Percentiles rank a stretch among this genome's conserved stretches.
phyloP scores from a whole-genome alignment of 1,284 basidiomycete species.

The Trametes hirsuta region DNA sequence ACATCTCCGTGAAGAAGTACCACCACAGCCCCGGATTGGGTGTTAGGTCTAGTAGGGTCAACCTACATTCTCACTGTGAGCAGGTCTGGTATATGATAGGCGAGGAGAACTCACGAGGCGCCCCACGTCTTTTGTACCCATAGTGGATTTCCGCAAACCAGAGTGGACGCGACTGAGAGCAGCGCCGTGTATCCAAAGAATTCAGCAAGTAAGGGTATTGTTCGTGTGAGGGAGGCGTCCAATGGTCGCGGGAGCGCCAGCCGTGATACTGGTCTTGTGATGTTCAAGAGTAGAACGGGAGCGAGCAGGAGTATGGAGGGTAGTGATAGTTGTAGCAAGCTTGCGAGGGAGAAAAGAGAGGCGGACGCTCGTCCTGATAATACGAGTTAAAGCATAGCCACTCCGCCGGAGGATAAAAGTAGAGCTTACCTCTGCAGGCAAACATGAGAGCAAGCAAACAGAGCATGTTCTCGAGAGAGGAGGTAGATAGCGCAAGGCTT shows the following conservation, averaged over 20 bases:
- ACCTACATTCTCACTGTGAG: constrained; percentile 20
- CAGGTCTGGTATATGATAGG: not conserved
- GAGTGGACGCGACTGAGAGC: constrained; percentile 52
- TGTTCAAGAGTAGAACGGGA: constrained; percentile 69
- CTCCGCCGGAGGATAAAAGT: not conserved
- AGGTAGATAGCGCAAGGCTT: constrained; percentile 80
- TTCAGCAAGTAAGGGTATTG: constrained; percentile 47
- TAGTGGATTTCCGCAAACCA: constrained; percentile 58
- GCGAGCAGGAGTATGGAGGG: constrained; percentile 72
- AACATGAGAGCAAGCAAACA: constrained; percentile 72
- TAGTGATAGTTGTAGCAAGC: constrained; percentile 72
- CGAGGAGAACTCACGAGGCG: constrained; percentile 62
- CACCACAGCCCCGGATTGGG: constrained; percentile 97
- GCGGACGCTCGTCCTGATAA: constrained; percentile 54
- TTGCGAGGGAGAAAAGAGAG: constrained; percentile 66
- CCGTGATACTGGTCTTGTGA: constrained; percentile 60
- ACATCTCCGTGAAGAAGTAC: constrained; percentile 99
- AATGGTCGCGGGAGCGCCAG: constrained; percentile 63
- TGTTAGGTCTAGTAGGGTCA: constrained; percentile 78
- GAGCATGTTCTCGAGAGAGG: constrained; percentile 77
- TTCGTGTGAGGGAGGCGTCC: constrained; percentile 38
- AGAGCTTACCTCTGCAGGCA: constrained; percentile 63
- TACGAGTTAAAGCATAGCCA: not conserved
- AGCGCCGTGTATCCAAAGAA: constrained; percentile 53
- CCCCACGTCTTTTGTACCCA: constrained; percentile 86